phyloP scores from a whole-genome alignment of 2,329 filamentous ascomycete species.

The Curvularia spicifera region DNA sequence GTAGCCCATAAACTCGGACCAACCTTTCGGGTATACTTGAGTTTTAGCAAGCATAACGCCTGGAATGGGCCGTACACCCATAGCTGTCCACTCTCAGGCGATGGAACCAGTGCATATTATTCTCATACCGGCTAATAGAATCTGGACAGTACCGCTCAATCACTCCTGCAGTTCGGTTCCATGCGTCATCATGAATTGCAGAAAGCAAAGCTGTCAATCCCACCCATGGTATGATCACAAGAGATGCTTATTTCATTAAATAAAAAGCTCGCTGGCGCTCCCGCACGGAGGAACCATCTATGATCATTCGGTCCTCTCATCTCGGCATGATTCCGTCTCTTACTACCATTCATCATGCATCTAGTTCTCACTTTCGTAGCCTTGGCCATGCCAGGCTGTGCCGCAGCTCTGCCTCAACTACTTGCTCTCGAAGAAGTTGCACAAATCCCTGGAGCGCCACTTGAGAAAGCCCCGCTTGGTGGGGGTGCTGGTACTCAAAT shows the following conservation, averaged over 20 bases:
- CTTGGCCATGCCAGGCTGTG: neutral
- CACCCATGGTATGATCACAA: no score
- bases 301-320: neutral
- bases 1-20: no score
- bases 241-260: neutral
- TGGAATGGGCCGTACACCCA: no score
- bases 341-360: neutral
- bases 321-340: neutral
- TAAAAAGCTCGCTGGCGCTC: neutral
- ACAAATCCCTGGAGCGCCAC: neutral
- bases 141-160: no score
- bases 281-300: neutral
- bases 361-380: neutral
- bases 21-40: no score
- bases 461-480: neutral
- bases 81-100: no score
- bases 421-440: neutral
- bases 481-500: neutral
- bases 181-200: no score
- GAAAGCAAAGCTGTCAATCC: no score
- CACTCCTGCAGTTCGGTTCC: no score
- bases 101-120: no score
- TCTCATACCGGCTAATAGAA: no score
- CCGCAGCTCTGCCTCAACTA: neutral
- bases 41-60: no score